Percentiles rank a stretch among this genome's conserved stretches.
Evolutionary conservation across 176 grass and related monocot genomes (phyloP).

Genomic region (Paspalum vaginatum): DNA sequence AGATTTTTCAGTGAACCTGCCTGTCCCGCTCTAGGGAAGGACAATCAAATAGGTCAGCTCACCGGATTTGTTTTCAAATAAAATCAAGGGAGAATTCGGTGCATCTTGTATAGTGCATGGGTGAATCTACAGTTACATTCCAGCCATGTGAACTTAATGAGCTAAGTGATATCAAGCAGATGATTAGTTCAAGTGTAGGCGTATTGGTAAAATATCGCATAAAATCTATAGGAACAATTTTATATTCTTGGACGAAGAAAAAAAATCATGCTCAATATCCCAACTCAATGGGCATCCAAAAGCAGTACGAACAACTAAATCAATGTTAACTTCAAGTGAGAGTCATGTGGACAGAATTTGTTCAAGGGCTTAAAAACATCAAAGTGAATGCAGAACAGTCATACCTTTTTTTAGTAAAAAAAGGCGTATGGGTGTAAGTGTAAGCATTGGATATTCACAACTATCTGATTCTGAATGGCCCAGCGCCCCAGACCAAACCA

Average conservation of each 20-base stretch:
- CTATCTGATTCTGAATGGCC: background rate
- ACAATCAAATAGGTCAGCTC: background rate
- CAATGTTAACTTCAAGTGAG: background rate
- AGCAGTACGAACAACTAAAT: background rate
- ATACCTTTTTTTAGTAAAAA: background rate
- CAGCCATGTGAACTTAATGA: background rate
- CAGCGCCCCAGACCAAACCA: constrained; percentile 1
- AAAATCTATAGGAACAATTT: background rate
- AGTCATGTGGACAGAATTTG: background rate
- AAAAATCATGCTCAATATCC: background rate
- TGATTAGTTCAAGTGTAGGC: background rate
- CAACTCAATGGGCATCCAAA: background rate
- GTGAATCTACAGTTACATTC: background rate
- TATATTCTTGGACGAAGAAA: background rate
- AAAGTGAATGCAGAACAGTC: background rate
- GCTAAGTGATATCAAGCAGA: background rate
- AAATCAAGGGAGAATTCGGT: background rate
- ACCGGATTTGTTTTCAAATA: background rate
- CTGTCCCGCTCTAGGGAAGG: no score
- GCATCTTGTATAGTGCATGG: background rate
- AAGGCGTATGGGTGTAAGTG: background rate
- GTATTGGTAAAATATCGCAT: background rate
- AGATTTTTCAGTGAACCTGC: background rate
- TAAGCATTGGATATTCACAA: background rate
- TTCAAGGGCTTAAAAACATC: background rate